Conservation (phyloP, 345 rosid genomes). For the Lepidium africanum region DNA sequence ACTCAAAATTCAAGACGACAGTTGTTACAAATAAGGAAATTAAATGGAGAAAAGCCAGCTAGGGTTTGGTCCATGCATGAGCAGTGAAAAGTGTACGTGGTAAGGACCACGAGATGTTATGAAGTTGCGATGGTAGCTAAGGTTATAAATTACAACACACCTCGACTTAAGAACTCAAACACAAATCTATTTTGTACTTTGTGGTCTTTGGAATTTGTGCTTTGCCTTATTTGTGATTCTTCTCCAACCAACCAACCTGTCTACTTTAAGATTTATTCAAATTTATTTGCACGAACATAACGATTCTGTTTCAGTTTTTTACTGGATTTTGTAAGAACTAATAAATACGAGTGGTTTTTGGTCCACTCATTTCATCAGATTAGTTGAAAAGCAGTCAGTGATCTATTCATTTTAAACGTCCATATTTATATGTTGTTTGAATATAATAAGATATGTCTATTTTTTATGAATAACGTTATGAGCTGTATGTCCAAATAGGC, state of each 20-base stretch:
- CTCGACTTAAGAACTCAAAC: constrained; percentile 16
- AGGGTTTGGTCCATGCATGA: constrained; percentile 22
- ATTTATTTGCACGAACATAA: neutral
- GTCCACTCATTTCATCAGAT: too few relatives aligned
- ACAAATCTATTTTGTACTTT: constrained; percentile 14
- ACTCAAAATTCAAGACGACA: constrained; percentile 16
- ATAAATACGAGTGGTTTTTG: too few relatives aligned
- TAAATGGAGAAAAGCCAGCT: constrained; percentile 20
- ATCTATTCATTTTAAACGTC: too few relatives aligned
- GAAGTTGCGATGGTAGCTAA: neutral
- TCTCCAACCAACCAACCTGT: neutral
- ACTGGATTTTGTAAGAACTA: neutral
- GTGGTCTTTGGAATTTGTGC: constrained; percentile 21
- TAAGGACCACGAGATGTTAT: constrained; percentile 17
- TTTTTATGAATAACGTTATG: too few relatives aligned
- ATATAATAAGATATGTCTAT: too few relatives aligned
- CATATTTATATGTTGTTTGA: too few relatives aligned
- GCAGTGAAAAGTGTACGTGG: constrained; percentile 12
- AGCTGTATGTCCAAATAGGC: too few relatives aligned
- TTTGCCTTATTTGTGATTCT: constrained; percentile 19
- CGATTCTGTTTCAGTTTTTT: neutral
- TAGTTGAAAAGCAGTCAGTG: too few relatives aligned
- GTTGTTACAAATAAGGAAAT: constrained; percentile 1
- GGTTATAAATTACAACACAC: constrained; percentile 7
- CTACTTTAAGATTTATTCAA: neutral